These are phyloP conservation scores for Berberis thunbergii DNA, from an alignment of 164 flowering plant species.

Conservation along the genomic window DNA sequence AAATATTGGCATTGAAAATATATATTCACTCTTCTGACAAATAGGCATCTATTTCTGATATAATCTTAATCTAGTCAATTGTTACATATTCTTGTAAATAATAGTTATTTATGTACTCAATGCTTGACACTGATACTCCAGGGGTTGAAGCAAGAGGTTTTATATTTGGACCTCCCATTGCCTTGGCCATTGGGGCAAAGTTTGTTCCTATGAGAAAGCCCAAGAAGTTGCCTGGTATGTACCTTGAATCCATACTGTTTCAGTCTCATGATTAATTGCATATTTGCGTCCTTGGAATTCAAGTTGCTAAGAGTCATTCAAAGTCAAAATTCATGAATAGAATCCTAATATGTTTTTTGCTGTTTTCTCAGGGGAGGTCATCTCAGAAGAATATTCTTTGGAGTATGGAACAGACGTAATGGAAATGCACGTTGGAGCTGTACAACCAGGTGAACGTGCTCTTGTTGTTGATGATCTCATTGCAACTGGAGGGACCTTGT, in stretches of 20 bases:
- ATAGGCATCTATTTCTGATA: too few relatives aligned
- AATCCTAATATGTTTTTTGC: conserved; percentile 4
- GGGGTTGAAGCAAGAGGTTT: conserved; percentile 98
- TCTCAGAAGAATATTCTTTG: conserved; percentile 84
- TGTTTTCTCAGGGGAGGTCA: conserved; percentile 64
- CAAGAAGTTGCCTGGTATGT: conserved; percentile 80
- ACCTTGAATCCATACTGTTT: neutral
- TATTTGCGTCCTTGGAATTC: too few relatives aligned
- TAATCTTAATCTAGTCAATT: too few relatives aligned
- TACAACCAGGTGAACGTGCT: conserved; percentile 80
- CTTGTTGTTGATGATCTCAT: conserved; percentile 86
- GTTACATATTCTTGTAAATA: too few relatives aligned
- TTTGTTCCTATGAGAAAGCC: conserved; percentile 98
- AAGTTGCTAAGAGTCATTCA: neutral
- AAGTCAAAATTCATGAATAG: neutral
- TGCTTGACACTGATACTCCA: conserved; percentile 22
- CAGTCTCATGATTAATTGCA: neutral
- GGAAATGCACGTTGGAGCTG: conserved; percentile 99
- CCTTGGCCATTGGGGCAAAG: conserved; percentile 93
- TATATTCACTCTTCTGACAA: too few relatives aligned
- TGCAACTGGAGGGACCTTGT: conserved; percentile 95
- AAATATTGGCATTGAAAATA: too few relatives aligned
- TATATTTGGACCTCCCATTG: conserved; percentile 98
- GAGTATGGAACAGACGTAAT: conserved; percentile 92
- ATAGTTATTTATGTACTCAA: too few relatives aligned